Evolutionary conservation across 192 early-diverging fungal species (phyloP).

Genomic region (Backusella mclennaniae): DNA sequence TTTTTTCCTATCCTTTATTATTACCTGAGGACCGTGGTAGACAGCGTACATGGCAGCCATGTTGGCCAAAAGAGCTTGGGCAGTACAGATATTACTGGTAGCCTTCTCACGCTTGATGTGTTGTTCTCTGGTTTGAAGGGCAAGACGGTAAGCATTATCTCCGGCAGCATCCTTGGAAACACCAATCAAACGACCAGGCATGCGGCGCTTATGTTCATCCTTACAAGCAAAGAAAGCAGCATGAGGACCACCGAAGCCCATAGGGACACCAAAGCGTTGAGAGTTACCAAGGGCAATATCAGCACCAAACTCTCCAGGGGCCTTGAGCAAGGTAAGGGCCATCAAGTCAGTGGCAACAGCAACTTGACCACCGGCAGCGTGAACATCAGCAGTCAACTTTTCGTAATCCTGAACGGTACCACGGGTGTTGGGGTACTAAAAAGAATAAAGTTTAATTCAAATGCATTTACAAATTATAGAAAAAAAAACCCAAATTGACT

Average conservation of each 20-base stretch:
- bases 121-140: conserved; percentile 97
- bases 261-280: conserved; percentile 98
- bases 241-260: conserved; percentile 98
- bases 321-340: conserved; percentile 85
- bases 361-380: conserved; percentile 80
- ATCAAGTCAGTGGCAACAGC: conserved; percentile 93
- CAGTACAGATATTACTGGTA: conserved; percentile 98
- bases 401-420: conserved; percentile 86
- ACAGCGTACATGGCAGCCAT: conserved; percentile 99
- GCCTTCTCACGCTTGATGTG: conserved; percentile 99
- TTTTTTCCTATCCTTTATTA: not conserved
- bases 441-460: not conserved
- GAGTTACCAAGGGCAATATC: conserved; percentile 98
- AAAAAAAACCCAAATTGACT: conserved; percentile 17
- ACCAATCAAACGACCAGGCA: conserved; percentile 96
- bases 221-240: conserved; percentile 98
- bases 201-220: conserved; percentile 89
- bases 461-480: not conserved
- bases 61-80: conserved; percentile 98
- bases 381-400: conserved; percentile 74
- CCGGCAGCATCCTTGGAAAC: conserved; percentile 91
- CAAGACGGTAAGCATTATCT: conserved; percentile 87
- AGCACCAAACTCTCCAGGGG: conserved; percentile 95
- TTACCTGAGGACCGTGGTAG: conserved; percentile 92
- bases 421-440: conserved; percentile 89